Base-by-base conservation (phyloP, 2,329 filamentous ascomycete species). In the Trichoderma sp. region DNA sequence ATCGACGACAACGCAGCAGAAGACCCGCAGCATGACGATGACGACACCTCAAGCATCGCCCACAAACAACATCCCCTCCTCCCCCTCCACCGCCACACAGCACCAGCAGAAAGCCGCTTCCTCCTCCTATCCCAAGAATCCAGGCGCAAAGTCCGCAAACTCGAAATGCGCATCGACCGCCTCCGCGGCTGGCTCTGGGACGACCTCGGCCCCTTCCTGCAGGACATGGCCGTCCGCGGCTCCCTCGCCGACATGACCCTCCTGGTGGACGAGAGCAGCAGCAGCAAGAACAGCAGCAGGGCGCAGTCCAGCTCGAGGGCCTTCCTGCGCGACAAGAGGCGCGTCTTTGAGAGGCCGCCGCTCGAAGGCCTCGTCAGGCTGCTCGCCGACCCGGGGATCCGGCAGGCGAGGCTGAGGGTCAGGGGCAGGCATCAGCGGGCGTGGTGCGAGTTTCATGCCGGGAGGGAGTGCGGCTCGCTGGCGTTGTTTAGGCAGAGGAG, bases 341-440 rank as follows among this genome's bases (percentile, higher is more conserved):
- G 59, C 48, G 68, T 73, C 28, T 74, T 76, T 56, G 62, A 67
- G n/a, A 71, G 71, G 50, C 70, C 73, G 24, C 70, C 77, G 70
- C 64, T 77, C 26, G 70, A 69, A 64, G 74, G 76, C 3, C 68
- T 83, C 9, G 68, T 83, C 52, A 71, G 73, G 59, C 70, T 83
- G 19, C 69, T 84, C 62, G 72, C 76, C 48, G 81, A 83, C 65
- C 81, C 81, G 55, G 78, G 82, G 54, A 72, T 83, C 43, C 72
- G 78, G 55, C 74, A 68, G 48, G 78, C 77, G 15, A 72, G 76
- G 64, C 68, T 83, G 30, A 72, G 72, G 68, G 75, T 81, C 45
- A 74, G 74, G 61, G 70, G 70, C 21, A 69, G 68, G 47, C 80
- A 81, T 67, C 72, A 73, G 59, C 66, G 68, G 21, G 70, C 76